Evolutionary conservation across 768 basidiomycete species (phyloP).

Genomic region (Tulasnella sp.): DNA sequence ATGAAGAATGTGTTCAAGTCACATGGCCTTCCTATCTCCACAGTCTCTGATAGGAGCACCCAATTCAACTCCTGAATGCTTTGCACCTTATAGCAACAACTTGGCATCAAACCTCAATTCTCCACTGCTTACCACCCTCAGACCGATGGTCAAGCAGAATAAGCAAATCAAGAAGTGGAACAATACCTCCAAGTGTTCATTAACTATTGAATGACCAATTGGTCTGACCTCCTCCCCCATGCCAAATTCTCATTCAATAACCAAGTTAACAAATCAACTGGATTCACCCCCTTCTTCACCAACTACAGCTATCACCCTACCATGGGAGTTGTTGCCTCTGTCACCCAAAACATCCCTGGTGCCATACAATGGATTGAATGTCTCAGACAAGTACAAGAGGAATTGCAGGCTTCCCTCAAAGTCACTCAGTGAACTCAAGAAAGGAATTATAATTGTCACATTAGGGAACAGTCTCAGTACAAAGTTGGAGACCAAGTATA

Average conservation of each 20-base stretch:
- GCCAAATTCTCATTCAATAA: slow-evolving; percentile 13
- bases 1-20: neutral
- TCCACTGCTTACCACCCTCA: too few species aligned
- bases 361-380: neutral
- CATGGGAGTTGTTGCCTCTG: neutral
- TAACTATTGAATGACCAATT: slow-evolving; percentile 1
- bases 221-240: neutral
- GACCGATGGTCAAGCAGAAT: slow-evolving; percentile 17
- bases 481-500: neutral
- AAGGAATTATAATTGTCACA: neutral
- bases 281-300: slow-evolving; percentile 23
- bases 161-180: slow-evolving; percentile 3
- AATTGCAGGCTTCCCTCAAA: neutral
- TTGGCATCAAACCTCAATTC: neutral
- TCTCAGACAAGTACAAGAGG: neutral
- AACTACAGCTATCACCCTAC: slow-evolving; percentile 17
- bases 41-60: neutral
- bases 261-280: neutral
- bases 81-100: neutral
- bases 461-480: neutral
- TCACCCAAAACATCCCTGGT: neutral
- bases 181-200: slow-evolving; percentile 8
- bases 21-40: neutral
- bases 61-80: neutral
- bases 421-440: neutral